Percentiles rank a stretch among this genome's conserved stretches.
phyloP scores from a whole-genome alignment of 2,329 filamentous ascomycete genomes.

The Colletotrichum sp. region DNA sequence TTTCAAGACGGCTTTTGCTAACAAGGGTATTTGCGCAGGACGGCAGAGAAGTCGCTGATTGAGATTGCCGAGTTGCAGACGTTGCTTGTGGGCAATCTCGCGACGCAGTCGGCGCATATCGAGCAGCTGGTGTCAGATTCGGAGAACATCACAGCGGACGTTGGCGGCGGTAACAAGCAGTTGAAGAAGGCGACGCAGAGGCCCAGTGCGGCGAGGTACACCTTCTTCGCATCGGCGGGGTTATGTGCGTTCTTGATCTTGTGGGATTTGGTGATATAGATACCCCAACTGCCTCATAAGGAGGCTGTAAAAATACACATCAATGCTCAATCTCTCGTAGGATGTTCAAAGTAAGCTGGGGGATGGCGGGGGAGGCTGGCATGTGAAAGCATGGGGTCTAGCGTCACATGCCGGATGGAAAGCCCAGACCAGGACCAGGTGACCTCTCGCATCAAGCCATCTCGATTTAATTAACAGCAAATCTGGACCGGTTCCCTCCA shows the following conservation, averaged over 20 bases:
- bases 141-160: constrained; percentile 80
- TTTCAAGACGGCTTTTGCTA: not conserved
- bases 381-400: constrained; percentile 3
- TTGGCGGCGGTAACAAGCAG: constrained; percentile 89
- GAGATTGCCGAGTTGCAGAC: constrained; percentile 95
- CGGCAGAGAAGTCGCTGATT: constrained; percentile 85
- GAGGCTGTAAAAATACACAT: not conserved
- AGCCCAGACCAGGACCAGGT: not conserved
- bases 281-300: not conserved
- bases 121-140: constrained; percentile 88
- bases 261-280: constrained; percentile 74
- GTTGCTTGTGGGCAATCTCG: constrained; percentile 83
- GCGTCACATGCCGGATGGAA: constrained; percentile 7
- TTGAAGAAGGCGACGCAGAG: constrained; percentile 81
- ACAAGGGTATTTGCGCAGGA: constrained; percentile 52
- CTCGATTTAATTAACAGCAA: not conserved
- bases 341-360: not conserved
- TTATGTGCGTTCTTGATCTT: constrained; percentile 76
- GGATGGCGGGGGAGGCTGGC: not conserved
- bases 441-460: not conserved
- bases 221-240: constrained; percentile 80
- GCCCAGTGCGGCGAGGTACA: constrained; percentile 74
- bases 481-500: not conserved
- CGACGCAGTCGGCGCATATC: constrained; percentile 86
- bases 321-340: not conserved